phyloP scores from a whole-genome alignment of 768 basidiomycete genomes.

The Amanita phalloides region DNA sequence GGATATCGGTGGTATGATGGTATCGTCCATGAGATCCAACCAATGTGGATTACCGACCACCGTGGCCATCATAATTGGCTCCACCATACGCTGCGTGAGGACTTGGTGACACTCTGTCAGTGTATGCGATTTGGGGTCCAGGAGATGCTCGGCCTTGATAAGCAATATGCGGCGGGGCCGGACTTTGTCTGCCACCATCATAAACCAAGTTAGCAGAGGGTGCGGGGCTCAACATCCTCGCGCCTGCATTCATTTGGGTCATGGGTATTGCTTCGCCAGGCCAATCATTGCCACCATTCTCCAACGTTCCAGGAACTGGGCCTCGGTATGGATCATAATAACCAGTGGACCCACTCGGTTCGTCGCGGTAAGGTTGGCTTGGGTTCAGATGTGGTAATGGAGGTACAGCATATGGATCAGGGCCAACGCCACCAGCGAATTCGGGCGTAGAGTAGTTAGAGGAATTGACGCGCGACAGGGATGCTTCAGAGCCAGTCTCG shows the following conservation, averaged over 20 bases:
- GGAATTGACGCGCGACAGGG: slow-evolving; percentile 42
- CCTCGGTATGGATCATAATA: slow-evolving; percentile 81
- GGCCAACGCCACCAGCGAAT: slow-evolving; percentile 28
- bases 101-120: slow-evolving; percentile 26
- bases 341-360: slow-evolving; percentile 35
- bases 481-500: slow-evolving; percentile 52
- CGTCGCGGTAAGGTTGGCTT: slow-evolving; percentile 66
- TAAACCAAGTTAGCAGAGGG: slow-evolving; percentile 32
- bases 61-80: slow-evolving; percentile 9
- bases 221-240: slow-evolving; percentile 28
- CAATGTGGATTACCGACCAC: slow-evolving; percentile 1
- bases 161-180: slow-evolving; percentile 20
- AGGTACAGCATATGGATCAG: slow-evolving; percentile 75
- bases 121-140: slow-evolving; percentile 33
- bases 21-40: slow-evolving; percentile 1
- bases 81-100: slow-evolving; percentile 29
- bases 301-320: slow-evolving; percentile 57
- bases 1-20: background rate
- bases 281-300: slow-evolving; percentile 33
- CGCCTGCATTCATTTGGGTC: slow-evolving; percentile 42
- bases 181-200: slow-evolving; percentile 20
- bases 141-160: slow-evolving; percentile 25
- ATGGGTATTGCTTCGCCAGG: slow-evolving; percentile 60
- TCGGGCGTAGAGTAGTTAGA: slow-evolving; percentile 38
- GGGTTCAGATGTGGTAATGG: slow-evolving; percentile 77